Base-by-base conservation (phyloP, 306 rosid genomes). In the Pterocarpus macrocarpus region DNA sequence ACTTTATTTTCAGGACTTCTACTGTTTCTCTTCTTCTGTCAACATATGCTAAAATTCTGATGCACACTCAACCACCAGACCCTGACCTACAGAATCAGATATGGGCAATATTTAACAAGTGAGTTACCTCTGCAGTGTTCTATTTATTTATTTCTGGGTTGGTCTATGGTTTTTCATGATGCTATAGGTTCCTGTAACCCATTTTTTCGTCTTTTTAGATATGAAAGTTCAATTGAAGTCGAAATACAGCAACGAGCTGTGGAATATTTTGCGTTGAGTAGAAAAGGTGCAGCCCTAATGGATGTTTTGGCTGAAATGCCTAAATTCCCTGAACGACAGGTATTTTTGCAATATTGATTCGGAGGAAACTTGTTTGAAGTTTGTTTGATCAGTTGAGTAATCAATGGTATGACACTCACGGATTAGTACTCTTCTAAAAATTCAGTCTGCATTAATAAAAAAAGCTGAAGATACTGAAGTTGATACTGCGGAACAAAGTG, bases 161-260 rank as follows among this genome's bases (percentile, higher is more conserved):
- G 50, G 65, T 87, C 9, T 43, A 63, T 57, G 69, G 32, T 70
- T 63, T 69, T 50, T 39, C 66, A 52, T 66, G 30, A 71, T 63
- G 75, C 44, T 57, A 43, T 75, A 35, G 81, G 75, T 72, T 82
- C 77, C 64, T 76, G 58, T 89, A 75, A 87, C 81, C 72, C 66
- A 77, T 65, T 62, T 55, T 69, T 80, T 72, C 17, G 69, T 80
- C 77, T 76, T 69, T 71, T 76, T 83, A 96, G 99, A 82, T 96
- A 96, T 34, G 98, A 92, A 89, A 96, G 99, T 89, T 96, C 97
- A 83, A 96, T 96, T 79, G 99, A 96, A 85, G 99, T 88, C 35
- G 99, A 96, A 87, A 94, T 96, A 87, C 99, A 96, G 85, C 99
- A 96, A 78, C 90, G 99, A 67, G 99, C 99, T 83, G 97, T 89